phyloP scores from a whole-genome alignment of 2,329 filamentous ascomycete genomes.

The Beauveria scarabaeidicola region DNA sequence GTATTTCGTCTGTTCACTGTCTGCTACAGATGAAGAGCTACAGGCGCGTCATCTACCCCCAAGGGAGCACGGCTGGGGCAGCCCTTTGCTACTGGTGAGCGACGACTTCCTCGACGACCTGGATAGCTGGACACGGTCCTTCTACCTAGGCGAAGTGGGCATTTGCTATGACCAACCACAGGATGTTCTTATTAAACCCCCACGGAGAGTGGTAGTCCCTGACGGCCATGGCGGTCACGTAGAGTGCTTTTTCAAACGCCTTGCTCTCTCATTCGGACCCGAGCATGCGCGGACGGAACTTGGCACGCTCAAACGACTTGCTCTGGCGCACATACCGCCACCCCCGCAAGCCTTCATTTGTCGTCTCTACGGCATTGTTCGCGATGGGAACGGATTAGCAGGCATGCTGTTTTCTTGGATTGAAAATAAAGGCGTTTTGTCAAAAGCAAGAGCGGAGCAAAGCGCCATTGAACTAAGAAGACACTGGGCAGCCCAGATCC shows the following conservation, averaged over 20 bases:
- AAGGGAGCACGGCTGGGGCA: background rate
- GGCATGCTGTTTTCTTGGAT: background rate
- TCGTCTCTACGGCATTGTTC: constrained; percentile 10
- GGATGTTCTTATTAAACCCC: constrained; percentile 9
- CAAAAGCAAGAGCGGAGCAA: background rate
- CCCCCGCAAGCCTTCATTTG: constrained; percentile 6
- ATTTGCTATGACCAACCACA: constrained; percentile 3
- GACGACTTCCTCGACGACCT: background rate
- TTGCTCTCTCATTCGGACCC: background rate
- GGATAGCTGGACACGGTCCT: background rate
- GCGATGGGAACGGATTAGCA: background rate
- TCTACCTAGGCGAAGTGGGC: background rate
- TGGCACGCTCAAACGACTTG: background rate
- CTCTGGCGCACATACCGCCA: constrained; percentile 3
- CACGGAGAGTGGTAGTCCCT: constrained; percentile 1
- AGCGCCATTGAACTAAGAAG: background rate
- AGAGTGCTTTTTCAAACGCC: constrained; percentile 2
- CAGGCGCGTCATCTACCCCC: background rate
- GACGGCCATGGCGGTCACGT: background rate
- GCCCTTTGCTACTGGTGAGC: background rate
- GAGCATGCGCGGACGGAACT: constrained; percentile 10
- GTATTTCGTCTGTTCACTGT: background rate
- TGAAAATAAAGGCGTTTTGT: background rate
- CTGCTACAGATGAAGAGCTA: background rate
- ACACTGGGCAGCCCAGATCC: constrained; percentile 13